Conservation (phyloP, 129 eudicot genomes). For the Saposhnikovia divaricata region DNA sequence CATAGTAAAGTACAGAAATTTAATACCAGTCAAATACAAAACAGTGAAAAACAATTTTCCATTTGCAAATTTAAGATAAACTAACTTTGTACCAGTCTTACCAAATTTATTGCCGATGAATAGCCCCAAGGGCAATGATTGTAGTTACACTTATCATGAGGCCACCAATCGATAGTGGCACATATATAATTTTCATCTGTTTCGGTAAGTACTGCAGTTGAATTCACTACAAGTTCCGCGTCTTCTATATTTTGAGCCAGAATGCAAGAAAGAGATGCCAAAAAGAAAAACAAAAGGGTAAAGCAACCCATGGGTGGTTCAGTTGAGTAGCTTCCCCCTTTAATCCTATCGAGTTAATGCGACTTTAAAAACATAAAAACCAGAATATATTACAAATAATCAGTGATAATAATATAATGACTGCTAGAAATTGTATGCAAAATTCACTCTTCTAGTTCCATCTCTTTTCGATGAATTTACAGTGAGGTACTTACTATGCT, state of each 20-base stretch:
- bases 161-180: conserved; percentile 99
- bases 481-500: not conserved
- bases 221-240: conserved; percentile 42
- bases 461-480: not conserved
- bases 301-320: conserved; percentile 41
- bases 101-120: conserved; percentile 73
- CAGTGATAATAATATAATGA: conserved; percentile 1
- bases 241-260: conserved; percentile 52
- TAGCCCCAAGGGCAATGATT: conserved; percentile 87
- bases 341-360: conserved; percentile 13
- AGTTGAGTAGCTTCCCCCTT: conserved; percentile 12
- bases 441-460: not conserved
- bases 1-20: not conserved
- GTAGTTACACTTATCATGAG: conserved; percentile 71
- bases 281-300: conserved; percentile 31
- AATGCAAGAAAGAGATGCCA: conserved; percentile 40
- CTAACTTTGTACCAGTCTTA: conserved; percentile 19
- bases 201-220: conserved; percentile 37
- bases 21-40: not conserved
- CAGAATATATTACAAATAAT: not conserved
- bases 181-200: conserved; percentile 80
- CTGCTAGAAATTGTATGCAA: not conserved
- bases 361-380: conserved; percentile 3
- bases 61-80: not conserved
- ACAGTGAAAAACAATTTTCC: not conserved